These are phyloP conservation scores for Akebia trifoliata DNA, from an alignment of 164 flowering plant genomes.

Conservation along the genomic window DNA sequence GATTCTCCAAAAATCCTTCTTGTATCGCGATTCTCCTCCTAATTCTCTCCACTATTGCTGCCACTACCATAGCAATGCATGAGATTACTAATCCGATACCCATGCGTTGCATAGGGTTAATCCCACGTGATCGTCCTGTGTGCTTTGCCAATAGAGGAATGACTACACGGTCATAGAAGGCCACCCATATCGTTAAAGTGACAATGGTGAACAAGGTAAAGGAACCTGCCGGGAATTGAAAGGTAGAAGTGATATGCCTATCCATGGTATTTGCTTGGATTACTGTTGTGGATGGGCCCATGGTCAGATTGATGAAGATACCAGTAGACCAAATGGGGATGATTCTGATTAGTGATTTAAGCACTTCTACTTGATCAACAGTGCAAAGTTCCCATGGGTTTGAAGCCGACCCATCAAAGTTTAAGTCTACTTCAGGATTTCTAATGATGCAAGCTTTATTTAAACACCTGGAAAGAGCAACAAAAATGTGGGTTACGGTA, in stretches of 20 bases:
- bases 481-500: too few species aligned
- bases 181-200: constrained; percentile 29
- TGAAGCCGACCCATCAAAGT: constrained; percentile 18
- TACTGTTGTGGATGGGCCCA: constrained; percentile 24
- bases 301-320: constrained; percentile 14
- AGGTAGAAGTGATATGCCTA: constrained; percentile 32
- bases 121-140: constrained; percentile 25
- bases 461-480: constrained; percentile 6
- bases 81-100: constrained; percentile 38
- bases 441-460: constrained; percentile 19
- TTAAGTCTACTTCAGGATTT: constrained; percentile 5
- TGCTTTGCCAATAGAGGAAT: constrained; percentile 30
- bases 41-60: constrained; percentile 1
- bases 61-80: constrained; percentile 17
- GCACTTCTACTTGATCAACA: constrained; percentile 28
- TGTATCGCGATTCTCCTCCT: background rate
- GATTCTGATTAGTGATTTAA: constrained; percentile 28
- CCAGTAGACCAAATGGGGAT: constrained; percentile 37
- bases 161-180: constrained; percentile 38
- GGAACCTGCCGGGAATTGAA: constrained; percentile 50
- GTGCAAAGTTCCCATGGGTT: constrained; percentile 36
- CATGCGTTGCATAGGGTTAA: constrained; percentile 32
- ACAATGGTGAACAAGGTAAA: constrained; percentile 25
- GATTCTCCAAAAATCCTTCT: background rate
- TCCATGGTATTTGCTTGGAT: constrained; percentile 49